A percentile compares a stretch with the other conserved stretches of the same genome.
Conservation (phyloP, 768 basidiomycete species). For the Hysterangium stoloniferum region DNA sequence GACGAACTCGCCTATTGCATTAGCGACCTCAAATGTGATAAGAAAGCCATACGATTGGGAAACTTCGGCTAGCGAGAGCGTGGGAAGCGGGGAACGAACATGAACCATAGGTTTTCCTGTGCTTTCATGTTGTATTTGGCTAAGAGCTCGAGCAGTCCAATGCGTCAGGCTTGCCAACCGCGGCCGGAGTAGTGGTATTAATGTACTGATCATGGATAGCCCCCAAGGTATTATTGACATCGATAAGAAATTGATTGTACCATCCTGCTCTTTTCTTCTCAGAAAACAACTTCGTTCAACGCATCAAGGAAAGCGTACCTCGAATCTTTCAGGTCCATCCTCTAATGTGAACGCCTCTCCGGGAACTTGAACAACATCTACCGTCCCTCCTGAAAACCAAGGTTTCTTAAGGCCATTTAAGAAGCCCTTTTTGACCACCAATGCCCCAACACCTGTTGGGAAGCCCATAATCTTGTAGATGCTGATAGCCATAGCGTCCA, state of each 20-base stretch:
- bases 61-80: slow-evolving; percentile 56
- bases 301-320: slow-evolving; percentile 38
- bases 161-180: slow-evolving; percentile 64
- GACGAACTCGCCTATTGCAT: slow-evolving; percentile 56
- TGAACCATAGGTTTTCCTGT: slow-evolving; percentile 54
- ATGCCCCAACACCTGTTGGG: slow-evolving; percentile 76
- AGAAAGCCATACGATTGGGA: slow-evolving; percentile 49
- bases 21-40: slow-evolving; percentile 19
- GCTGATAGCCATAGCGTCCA: slow-evolving; percentile 77
- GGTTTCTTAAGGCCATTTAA: slow-evolving; percentile 53
- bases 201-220: slow-evolving; percentile 66
- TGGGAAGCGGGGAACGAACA: slow-evolving; percentile 58
- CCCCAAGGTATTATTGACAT: slow-evolving; percentile 75
- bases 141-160: slow-evolving; percentile 50
- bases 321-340: slow-evolving; percentile 59
- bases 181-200: slow-evolving; percentile 73
- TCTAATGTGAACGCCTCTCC: slow-evolving; percentile 59
- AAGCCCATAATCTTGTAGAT: slow-evolving; percentile 92
- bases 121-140: slow-evolving; percentile 50
- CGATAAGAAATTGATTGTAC: slow-evolving; percentile 75
- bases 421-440: slow-evolving; percentile 67
- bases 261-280: slow-evolving; percentile 46
- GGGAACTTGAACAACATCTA: slow-evolving; percentile 78
- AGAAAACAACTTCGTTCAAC: slow-evolving; percentile 6
- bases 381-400: slow-evolving; percentile 82